Percentiles rank a stretch among this genome's conserved stretches.
Evolutionary conservation across 2,329 filamentous ascomycete species (phyloP).

Genomic region (Verticillium isaacii): DNA sequence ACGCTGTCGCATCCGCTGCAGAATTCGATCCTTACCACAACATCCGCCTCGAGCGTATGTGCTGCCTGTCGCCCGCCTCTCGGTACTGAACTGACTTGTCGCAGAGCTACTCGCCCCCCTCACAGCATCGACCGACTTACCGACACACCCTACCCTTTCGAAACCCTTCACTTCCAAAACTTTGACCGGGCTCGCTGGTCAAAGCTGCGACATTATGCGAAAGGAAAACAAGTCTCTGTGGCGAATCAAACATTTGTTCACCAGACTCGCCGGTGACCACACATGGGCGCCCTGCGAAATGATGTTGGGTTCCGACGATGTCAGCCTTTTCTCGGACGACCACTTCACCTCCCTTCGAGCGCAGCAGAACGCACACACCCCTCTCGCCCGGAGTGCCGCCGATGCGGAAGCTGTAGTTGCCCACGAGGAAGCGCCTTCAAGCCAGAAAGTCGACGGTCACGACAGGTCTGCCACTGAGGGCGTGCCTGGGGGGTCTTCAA

Average conservation of each 20-base stretch:
- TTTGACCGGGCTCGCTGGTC: slow-evolving; percentile 63
- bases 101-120: slow-evolving; percentile 70
- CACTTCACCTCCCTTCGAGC: slow-evolving; percentile 26
- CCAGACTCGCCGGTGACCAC: slow-evolving; percentile 69
- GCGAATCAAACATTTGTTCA: slow-evolving; percentile 70
- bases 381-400: background rate
- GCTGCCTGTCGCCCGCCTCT: background rate
- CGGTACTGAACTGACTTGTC: slow-evolving; percentile 6
- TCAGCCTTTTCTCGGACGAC: slow-evolving; percentile 48
- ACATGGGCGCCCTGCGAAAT: slow-evolving; percentile 59
- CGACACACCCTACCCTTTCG: slow-evolving; percentile 69
- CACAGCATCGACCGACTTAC: slow-evolving; percentile 68
- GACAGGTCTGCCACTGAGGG: slow-evolving; percentile 6
- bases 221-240: slow-evolving; percentile 70
- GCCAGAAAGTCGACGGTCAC: slow-evolving; percentile 6
- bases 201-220: slow-evolving; percentile 67
- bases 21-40: slow-evolving; percentile 72
- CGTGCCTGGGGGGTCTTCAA: background rate
- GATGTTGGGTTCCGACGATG: slow-evolving; percentile 52
- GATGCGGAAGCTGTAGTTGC: background rate
- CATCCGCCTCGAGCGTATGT: slow-evolving; percentile 65
- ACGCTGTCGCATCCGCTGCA: slow-evolving; percentile 57
- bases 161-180: slow-evolving; percentile 70
- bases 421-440: slow-evolving; percentile 8
- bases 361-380: background rate